Evolutionary conservation across 192 early-diverging fungal species (phyloP), one percentile per base, ranked within the genome.

Genomic region (Coemansia sp.): DNA sequence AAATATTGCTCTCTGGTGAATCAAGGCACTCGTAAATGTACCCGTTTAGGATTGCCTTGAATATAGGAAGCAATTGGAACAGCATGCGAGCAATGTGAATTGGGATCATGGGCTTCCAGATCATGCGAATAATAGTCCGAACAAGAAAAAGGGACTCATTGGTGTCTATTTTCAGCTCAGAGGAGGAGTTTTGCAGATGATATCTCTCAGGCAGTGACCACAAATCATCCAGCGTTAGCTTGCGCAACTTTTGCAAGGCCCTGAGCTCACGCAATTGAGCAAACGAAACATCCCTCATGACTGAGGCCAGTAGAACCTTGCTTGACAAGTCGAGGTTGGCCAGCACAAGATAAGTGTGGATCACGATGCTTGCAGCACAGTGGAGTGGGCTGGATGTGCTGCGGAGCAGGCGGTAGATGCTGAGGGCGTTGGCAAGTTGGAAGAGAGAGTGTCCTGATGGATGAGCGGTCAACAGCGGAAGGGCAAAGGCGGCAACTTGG

Each of bases 31-130:
- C 64, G n/a, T 71, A 47, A 37, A 80, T 45, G 2, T 56, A 60
- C 2, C 60, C 40, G n/a, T 60, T 53, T 12, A 71, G 10, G 17
- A 60, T 29, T 12, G 43, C 40, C 15, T 43, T 24, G 2, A 32
- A 25, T 10, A 74, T 58, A 9, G 25, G 27, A 1, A 63, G 25
- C 3, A 41, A 36, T 35, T 67, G 54, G 2, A 65, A 17, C 12
- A 74, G 1, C n/a, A 58, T 53, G 3, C 46, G 31, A 3, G 68
- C n/a, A 1, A 70, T 35, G 14, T 60, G 66, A 6, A 79, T 27
- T 3, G 77, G 77, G 2, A 79, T 45, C 54, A 74, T 31, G 11
- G 77, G 77, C 27, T 68, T 60, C 77, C 77, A 79, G 0, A 71
- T 36, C 64, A 79, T 74, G 7, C 71, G 71, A 0, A 37, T 10